Evolutionary conservation across 2,329 filamentous ascomycete species (phyloP), one percentile per base, ranked within the genome.

Genomic region (Ilyonectria robusta): DNA sequence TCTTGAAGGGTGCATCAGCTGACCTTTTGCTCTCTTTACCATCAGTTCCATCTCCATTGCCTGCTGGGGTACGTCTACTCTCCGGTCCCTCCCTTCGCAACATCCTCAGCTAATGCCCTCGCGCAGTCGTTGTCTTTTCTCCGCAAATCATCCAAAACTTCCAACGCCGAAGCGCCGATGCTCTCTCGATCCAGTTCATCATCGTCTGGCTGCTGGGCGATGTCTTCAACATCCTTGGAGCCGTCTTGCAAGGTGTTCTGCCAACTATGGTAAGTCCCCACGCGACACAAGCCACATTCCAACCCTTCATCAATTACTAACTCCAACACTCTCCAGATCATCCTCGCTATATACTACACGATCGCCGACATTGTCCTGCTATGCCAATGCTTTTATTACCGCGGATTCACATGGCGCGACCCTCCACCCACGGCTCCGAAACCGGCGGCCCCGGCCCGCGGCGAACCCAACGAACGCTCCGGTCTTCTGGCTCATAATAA

Each of bases 121-220:
- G 44, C 33, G 48, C 65, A 83, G 93, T 98, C 64, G 94, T 98
- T 40, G 96, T 99, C 65, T 99, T 98, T 84, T 96, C 94, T 1
- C 96, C 96, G 2, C 96, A 99, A 75, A 98, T 99, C 75, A 92
- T 97, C 74, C 94, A 97, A 78, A 98, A 98, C 79, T 98, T 97
- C 83, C 91, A 91, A 70, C 89, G 94, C 62, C 85, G 89, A 72
- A 97, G 93, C 46, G 94, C 94, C 65, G 94, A 98, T 78, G 95
- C 94, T 2, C 86, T 98, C 1, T 97, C 94, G 0, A 88, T 98
- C 15, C 92, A 95, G 62, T 99, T 98, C 84, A 91, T 98, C 77
- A 91, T 97, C 67, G 89, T 97, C 76, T 99, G 96, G 96, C 87
- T 98, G 2, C 86, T 92, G 1, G 96, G 96, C 59, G 96, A 99